phyloP scores from a whole-genome alignment of 208 protist species.

The Trypanosoma theileri region DNA sequence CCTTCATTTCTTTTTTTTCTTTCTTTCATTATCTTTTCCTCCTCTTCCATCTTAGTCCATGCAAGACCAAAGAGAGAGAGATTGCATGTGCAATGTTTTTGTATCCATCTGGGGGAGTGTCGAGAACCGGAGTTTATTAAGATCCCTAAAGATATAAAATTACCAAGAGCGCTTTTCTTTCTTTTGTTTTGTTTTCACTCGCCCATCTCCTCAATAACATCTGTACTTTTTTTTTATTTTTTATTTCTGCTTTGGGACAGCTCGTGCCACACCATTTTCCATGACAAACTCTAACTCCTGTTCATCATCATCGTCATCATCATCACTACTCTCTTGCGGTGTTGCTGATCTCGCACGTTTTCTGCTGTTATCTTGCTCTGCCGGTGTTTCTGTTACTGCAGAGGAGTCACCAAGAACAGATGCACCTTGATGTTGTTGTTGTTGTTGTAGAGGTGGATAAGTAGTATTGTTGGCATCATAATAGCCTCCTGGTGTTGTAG shows the following conservation, averaged over 20 bases:
- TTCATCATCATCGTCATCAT: constrained; percentile 54
- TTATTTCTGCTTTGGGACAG: constrained; percentile 30
- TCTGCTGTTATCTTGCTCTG: not conserved
- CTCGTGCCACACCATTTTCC: constrained; percentile 66
- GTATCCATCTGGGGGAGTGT: too few species aligned
- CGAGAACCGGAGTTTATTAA: too few species aligned
- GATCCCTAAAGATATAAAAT: not conserved
- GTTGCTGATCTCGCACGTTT: constrained; percentile 27
- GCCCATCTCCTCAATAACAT: not conserved
- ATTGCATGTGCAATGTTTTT: too few species aligned
- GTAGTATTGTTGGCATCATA: constrained; percentile 31
- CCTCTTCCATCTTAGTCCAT: not conserved
- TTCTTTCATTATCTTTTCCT: constrained; percentile 1
- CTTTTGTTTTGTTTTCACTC: not conserved
- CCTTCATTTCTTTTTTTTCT: not conserved
- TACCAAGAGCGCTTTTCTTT: not conserved
- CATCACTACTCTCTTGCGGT: constrained; percentile 31
- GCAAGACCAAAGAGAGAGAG: not conserved
- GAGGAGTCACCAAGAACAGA: constrained; percentile 1
- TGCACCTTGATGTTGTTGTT: not conserved
- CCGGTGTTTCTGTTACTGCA: not conserved
- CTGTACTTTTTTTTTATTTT: not conserved
- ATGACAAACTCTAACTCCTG: constrained; percentile 71
- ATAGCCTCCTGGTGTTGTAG: constrained; percentile 14
- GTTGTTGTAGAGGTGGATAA: not conserved